These are phyloP conservation scores for Fraxinus platypoda DNA, from an alignment of 305 asterid species.

Conservation along the genomic window DNA sequence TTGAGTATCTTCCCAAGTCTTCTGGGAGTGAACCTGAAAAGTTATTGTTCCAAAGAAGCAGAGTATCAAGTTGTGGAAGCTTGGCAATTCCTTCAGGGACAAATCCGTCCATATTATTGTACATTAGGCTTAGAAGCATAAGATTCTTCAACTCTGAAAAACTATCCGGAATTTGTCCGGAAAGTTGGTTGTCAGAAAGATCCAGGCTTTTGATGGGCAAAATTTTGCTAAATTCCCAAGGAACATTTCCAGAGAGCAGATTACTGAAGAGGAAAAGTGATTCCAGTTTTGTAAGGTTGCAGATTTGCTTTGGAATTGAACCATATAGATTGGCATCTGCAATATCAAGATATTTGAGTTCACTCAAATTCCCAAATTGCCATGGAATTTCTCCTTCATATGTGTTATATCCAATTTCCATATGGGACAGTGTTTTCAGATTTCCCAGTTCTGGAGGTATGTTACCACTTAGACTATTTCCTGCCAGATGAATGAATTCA, in stretches of 20 bases:
- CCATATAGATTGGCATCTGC: slow-evolving; percentile 86
- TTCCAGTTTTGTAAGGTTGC: slow-evolving; percentile 71
- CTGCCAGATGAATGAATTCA: slow-evolving; percentile 80
- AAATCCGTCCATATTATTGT: slow-evolving; percentile 68
- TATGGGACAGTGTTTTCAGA: slow-evolving; percentile 58
- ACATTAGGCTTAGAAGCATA: slow-evolving; percentile 76
- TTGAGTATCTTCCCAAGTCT: slow-evolving; percentile 61
- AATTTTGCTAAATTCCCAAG: slow-evolving; percentile 59
- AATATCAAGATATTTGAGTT: slow-evolving; percentile 77
- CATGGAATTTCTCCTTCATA: slow-evolving; percentile 77
- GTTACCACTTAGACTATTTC: slow-evolving; percentile 63
- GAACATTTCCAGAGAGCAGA: slow-evolving; percentile 56
- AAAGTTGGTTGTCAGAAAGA: slow-evolving; percentile 85
- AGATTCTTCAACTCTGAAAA: slow-evolving; percentile 71
- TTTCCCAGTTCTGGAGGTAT: slow-evolving; percentile 74
- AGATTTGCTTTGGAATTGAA: slow-evolving; percentile 51
- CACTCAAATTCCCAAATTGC: slow-evolving; percentile 79
- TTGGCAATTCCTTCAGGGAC: slow-evolving; percentile 73
- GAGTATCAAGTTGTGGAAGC: slow-evolving; percentile 74
- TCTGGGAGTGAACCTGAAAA: slow-evolving; percentile 73
- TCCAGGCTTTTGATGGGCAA: slow-evolving; percentile 72
- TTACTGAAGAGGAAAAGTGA: slow-evolving; percentile 89
- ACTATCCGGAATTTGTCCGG: slow-evolving; percentile 75
- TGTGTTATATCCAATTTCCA: slow-evolving; percentile 91
- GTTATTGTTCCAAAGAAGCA: slow-evolving; percentile 85